phyloP scores from a whole-genome alignment of 805 yeast species.

The Myxozyma vanderwaltii region DNA sequence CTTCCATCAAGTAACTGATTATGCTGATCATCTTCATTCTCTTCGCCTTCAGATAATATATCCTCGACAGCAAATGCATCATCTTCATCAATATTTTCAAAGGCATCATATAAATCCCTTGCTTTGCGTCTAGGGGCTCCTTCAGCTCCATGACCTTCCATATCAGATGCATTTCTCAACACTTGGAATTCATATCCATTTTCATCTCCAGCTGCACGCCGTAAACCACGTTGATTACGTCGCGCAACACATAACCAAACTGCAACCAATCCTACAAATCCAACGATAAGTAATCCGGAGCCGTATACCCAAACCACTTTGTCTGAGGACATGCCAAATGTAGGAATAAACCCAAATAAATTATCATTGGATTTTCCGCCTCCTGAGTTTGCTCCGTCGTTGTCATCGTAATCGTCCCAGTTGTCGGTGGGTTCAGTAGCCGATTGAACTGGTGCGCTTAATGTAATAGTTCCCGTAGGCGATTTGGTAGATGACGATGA shows the following conservation, averaged over 20 bases:
- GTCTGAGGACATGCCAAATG: constrained; percentile 40
- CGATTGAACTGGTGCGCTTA: constrained; percentile 10
- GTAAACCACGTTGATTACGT: constrained; percentile 41
- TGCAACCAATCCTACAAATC: constrained; percentile 44
- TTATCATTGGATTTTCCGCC: constrained; percentile 4
- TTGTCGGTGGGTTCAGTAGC: constrained; percentile 2
- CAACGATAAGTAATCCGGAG: constrained; percentile 50
- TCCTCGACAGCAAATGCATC: constrained; percentile 32
- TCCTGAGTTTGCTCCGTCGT: constrained; percentile 2
- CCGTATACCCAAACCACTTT: constrained; percentile 43
- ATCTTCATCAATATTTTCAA: constrained; percentile 33
- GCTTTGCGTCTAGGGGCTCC: constrained; percentile 25
- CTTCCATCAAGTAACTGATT: constrained; percentile 1
- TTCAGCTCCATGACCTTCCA: background rate
- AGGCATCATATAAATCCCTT: constrained; percentile 32
- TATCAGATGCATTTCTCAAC: constrained; percentile 42
- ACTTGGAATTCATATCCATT: constrained; percentile 66
- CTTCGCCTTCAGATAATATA: constrained; percentile 26
- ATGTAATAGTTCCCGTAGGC: constrained; percentile 23
- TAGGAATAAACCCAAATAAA: constrained; percentile 36
- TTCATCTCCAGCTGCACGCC: constrained; percentile 46
- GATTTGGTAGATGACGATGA: background rate
- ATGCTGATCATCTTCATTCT: constrained; percentile 24
- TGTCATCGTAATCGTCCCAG: constrained; percentile 16
- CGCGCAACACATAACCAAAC: constrained; percentile 49